Evolutionary conservation across 306 rosid genomes (phyloP).

Genomic region (Prosopis cineraria): DNA sequence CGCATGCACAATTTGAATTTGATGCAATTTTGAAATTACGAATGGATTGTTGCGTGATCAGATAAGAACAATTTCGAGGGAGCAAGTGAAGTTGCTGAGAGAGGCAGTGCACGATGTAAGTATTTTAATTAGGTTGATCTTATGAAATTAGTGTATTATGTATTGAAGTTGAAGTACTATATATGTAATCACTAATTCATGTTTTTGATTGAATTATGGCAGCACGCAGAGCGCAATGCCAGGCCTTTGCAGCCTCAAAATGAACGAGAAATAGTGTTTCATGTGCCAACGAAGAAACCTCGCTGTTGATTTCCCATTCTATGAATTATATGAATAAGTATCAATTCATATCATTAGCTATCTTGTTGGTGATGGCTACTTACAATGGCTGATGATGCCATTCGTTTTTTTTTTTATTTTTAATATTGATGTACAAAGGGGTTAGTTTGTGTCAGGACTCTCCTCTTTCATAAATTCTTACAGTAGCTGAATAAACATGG

Average conservation of each 20-base stretch:
- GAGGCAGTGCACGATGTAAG: slow-evolving; percentile 69
- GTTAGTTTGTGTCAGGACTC: no score
- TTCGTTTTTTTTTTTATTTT: no score
- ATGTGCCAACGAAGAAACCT: slow-evolving; percentile 5
- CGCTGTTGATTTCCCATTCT: neutral
- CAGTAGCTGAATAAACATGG: no score
- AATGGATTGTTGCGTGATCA: no score
- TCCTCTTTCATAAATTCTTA: no score
- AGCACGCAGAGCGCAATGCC: slow-evolving; percentile 49
- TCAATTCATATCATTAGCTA: no score
- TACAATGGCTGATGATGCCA: no score
- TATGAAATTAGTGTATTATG: neutral
- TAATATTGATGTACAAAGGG: no score
- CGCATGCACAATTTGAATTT: no score
- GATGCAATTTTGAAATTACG: no score
- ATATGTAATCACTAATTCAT: neutral
- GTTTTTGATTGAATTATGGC: slow-evolving; percentile 17
- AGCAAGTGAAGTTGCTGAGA: slow-evolving; percentile 50
- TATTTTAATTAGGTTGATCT: neutral
- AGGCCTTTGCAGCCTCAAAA: slow-evolving; percentile 47
- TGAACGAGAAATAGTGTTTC: slow-evolving; percentile 34
- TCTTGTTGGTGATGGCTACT: no score
- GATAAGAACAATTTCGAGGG: slow-evolving; percentile 48
- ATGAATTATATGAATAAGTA: no score
- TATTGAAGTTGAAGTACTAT: neutral